phyloP scores from a whole-genome alignment of 2,329 filamentous ascomycete species.

The Botryotinia convoluta region DNA sequence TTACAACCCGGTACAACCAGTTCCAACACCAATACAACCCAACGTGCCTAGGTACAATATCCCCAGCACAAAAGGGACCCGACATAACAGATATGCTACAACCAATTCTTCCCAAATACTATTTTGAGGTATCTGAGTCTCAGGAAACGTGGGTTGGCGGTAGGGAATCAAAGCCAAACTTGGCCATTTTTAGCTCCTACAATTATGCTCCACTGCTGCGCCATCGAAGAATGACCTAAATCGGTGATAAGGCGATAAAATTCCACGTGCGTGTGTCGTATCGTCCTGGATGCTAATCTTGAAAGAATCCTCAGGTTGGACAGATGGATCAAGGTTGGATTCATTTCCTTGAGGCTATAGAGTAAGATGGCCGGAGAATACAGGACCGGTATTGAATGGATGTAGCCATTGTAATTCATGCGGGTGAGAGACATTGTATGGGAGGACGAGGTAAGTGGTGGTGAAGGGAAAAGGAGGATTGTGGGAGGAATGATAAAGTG shows the following conservation, averaged over 20 bases:
- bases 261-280: slow-evolving; percentile 8
- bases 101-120: neutral
- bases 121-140: slow-evolving; percentile 4
- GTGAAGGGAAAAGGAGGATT: slow-evolving; percentile 2
- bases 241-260: neutral
- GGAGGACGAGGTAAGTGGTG: neutral
- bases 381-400: slow-evolving; percentile 17
- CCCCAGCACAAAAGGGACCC: slow-evolving; percentile 1
- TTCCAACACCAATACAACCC: slow-evolving; percentile 2
- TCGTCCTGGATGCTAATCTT: neutral
- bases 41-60: neutral
- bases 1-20: neutral
- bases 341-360: neutral
- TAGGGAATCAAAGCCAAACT: neutral
- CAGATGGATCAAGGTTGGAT: neutral
- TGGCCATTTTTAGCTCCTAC: slow-evolving; percentile 1
- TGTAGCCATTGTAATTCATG: slow-evolving; percentile 5
- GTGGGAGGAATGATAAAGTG: neutral
- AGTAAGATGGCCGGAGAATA: slow-evolving; percentile 1
- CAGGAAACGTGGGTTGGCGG: neutral
- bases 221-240: slow-evolving; percentile 1
- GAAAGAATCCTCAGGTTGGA: neutral
- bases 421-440: slow-evolving; percentile 2
- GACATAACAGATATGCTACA: neutral
- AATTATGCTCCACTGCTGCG: slow-evolving; percentile 7